phyloP scores from a whole-genome alignment of 805 yeast species.

The Vanderwaltozyma tropicalis region DNA sequence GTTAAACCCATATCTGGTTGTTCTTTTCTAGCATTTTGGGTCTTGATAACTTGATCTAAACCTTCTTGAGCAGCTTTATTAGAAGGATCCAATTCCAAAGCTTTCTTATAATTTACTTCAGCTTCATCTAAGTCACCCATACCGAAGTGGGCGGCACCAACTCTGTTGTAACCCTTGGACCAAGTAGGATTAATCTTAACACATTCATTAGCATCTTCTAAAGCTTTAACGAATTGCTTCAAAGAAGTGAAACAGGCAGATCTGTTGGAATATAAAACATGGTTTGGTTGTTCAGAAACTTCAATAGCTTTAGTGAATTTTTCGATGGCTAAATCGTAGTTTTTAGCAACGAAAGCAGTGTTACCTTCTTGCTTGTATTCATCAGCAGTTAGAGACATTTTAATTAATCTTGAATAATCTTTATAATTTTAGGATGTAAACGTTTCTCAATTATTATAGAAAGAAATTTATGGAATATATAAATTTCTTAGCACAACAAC shows the following conservation, averaged over 20 bases:
- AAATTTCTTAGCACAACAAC: too few species aligned
- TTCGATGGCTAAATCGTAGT: constrained; percentile 70
- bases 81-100: constrained; percentile 66
- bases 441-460: too few species aligned
- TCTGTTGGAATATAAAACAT: constrained; percentile 86
- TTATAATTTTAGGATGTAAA: too few species aligned
- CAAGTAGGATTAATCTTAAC: constrained; percentile 71
- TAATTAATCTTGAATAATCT: too few species aligned
- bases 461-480: too few species aligned
- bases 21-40: constrained; percentile 40
- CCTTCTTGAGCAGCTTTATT: constrained; percentile 88
- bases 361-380: constrained; percentile 88
- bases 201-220: constrained; percentile 78
- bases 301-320: constrained; percentile 80
- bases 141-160: constrained; percentile 90
- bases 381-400: constrained; percentile 38
- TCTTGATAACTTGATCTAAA: constrained; percentile 53
- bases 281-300: constrained; percentile 72
- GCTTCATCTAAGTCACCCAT: constrained; percentile 72
- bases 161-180: constrained; percentile 93
- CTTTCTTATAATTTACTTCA: constrained; percentile 57
- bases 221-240: constrained; percentile 62
- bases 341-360: constrained; percentile 82
- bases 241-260: constrained; percentile 83
- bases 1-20: constrained; percentile 69